Evolutionary conservation across 164 flowering plant genomes (phyloP).

Genomic region (Berberis vulgaris): DNA sequence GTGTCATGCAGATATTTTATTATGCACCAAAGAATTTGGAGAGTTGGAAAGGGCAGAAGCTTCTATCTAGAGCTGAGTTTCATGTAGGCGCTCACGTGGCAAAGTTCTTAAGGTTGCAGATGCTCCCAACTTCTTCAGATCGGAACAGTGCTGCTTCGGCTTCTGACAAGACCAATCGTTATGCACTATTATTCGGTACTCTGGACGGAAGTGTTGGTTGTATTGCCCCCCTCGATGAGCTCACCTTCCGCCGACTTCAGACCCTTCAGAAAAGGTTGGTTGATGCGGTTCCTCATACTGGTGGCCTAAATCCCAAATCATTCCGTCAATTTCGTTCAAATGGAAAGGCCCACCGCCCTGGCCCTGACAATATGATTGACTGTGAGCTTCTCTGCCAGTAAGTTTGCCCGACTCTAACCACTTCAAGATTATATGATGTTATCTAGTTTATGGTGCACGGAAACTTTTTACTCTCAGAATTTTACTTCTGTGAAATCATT

Average conservation of each 20-base stretch:
- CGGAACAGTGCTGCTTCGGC: constrained; percentile 36
- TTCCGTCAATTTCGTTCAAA: constrained; percentile 69
- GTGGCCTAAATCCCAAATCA: constrained; percentile 81
- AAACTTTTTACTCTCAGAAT: too few species aligned
- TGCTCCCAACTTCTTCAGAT: constrained; percentile 71
- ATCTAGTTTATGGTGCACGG: too few species aligned
- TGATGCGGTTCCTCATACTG: constrained; percentile 85
- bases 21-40: constrained; percentile 92
- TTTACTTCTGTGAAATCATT: too few species aligned
- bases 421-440: too few species aligned
- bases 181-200: constrained; percentile 85
- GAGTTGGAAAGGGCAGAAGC: constrained; percentile 99
- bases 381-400: constrained; percentile 94
- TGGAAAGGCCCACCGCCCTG: constrained; percentile 45
- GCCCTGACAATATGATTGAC: constrained; percentile 90
- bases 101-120: constrained; percentile 83
- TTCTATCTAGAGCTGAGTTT: constrained; percentile 93
- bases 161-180: constrained; percentile 85
- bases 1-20: constrained; percentile 61
- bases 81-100: constrained; percentile 92
- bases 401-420: constrained; percentile 20
- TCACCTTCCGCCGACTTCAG: constrained; percentile 87
- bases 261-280: constrained; percentile 80
- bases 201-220: constrained; percentile 96
- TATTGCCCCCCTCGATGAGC: constrained; percentile 94